A percentile compares a stretch with the other conserved stretches of the same genome.
Evolutionary conservation across 192 early-diverging fungal genomes (phyloP).

Genomic region (Obelidium mucronatum): DNA sequence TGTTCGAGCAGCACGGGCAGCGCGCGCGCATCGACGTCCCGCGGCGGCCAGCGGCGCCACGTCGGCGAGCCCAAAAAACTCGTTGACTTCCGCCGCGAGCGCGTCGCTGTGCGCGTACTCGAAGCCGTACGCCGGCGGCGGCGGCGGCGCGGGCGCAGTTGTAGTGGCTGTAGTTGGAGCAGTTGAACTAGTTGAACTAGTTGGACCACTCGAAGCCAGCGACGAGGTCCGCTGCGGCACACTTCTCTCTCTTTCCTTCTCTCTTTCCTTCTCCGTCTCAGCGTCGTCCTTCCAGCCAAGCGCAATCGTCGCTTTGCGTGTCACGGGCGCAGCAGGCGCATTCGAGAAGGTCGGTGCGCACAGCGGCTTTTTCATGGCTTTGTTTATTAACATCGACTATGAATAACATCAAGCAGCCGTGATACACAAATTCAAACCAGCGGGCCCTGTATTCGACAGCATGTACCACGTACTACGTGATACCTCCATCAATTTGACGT

Average conservation of each 20-base stretch:
- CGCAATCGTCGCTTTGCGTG: background rate
- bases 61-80: constrained; percentile 59
- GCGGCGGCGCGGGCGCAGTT: background rate
- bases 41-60: constrained; percentile 25
- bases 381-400: too few species aligned
- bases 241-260: too few species aligned
- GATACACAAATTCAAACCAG: too few species aligned
- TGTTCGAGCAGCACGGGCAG: constrained; percentile 64
- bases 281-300: constrained; percentile 7
- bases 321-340: background rate
- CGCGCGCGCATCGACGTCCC: background rate
- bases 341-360: background rate
- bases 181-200: background rate
- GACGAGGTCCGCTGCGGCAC: too few species aligned
- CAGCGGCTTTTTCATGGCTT: background rate
- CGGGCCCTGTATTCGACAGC: too few species aligned
- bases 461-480: too few species aligned
- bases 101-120: constrained; percentile 54
- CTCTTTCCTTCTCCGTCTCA: too few species aligned
- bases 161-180: background rate
- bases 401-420: too few species aligned
- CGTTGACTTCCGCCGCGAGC: constrained; percentile 57
- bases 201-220: background rate
- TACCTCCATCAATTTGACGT: too few species aligned
- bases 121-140: constrained; percentile 41